A percentile compares a stretch with the other conserved stretches of the same genome.
phyloP scores from a whole-genome alignment of 2,329 filamentous ascomycete species.

The Fusarium stilboides region DNA sequence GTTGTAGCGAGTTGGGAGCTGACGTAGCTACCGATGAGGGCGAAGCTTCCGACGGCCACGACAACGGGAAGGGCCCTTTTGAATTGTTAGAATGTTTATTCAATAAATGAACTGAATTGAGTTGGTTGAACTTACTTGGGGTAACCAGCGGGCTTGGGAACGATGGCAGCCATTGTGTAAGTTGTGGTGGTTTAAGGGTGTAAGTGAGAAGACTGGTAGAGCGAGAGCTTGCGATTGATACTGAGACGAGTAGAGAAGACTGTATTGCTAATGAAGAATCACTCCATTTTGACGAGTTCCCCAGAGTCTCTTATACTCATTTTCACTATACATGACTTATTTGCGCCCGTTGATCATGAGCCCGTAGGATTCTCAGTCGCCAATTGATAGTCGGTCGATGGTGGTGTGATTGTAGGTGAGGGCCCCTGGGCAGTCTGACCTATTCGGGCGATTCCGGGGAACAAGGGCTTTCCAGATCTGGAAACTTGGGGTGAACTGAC shows the following conservation, averaged over 20 bases:
- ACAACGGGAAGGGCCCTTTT: conserved; percentile 39
- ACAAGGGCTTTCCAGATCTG: conserved; percentile 13
- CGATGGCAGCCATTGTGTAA: conserved; percentile 40
- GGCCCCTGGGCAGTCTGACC: conserved; percentile 41
- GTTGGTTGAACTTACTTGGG: conserved; percentile 34
- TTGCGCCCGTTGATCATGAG: conserved; percentile 16
- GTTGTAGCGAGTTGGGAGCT: conserved; percentile 52
- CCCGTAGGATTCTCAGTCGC: conserved; percentile 32
- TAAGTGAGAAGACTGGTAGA: conserved; percentile 28
- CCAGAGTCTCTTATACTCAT: conserved; percentile 34
- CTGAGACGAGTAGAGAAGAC: conserved; percentile 9
- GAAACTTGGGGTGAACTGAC: conserved; percentile 16
- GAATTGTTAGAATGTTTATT: conserved; percentile 7
- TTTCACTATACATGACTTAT: background rate
- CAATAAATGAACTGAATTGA: background rate
- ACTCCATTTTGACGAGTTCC: conserved; percentile 31
- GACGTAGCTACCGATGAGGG: conserved; percentile 54
- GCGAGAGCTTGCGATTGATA: conserved; percentile 7
- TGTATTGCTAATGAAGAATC: conserved; percentile 30
- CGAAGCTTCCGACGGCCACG: conserved; percentile 42
- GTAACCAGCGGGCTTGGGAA: conserved; percentile 28
- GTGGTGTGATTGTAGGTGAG: conserved; percentile 42
- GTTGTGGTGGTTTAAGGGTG: conserved; percentile 22
- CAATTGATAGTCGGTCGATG: conserved; percentile 41
- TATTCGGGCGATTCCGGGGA: conserved; percentile 46